These are phyloP conservation scores for Carex littledalei DNA, from an alignment of 176 grass and related monocot genomes.

Conservation along the genomic window DNA sequence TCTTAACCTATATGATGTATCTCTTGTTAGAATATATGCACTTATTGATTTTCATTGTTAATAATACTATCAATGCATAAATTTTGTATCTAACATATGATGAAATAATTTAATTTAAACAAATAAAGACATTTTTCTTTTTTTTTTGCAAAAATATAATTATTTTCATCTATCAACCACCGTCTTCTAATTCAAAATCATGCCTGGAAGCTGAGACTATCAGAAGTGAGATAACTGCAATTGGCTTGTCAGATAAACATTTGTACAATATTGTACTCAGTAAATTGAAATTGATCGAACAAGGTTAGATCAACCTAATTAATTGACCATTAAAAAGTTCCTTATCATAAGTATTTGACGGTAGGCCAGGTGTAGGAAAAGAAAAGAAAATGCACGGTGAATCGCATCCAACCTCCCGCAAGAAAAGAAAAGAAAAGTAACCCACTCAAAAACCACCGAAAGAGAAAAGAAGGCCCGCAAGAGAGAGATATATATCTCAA, in stretches of 20 bases:
- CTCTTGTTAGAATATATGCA: not conserved
- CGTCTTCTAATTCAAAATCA: no score
- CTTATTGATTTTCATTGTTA: not conserved
- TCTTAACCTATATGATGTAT: not conserved
- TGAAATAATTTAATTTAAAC: no score
- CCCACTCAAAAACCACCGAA: conserved; percentile 22
- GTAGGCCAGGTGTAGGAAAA: conserved; percentile 1
- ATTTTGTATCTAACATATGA: not conserved
- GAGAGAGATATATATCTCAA: not conserved
- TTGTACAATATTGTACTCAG: no score
- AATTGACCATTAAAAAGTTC: not conserved
- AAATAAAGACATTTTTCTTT: no score
- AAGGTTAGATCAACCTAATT: not conserved
- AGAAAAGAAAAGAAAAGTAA: conserved; percentile 24
- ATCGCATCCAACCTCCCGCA: conserved; percentile 18
- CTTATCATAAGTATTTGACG: not conserved
- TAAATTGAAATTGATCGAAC: not conserved
- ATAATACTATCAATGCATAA: not conserved
- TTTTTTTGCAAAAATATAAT: no score
- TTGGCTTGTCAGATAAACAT: not conserved
- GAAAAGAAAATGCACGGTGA: not conserved
- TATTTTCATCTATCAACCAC: no score
- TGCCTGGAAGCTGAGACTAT: no score
- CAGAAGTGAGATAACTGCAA: not conserved
- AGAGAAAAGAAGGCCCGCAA: not conserved